Evolutionary conservation across 495 filamentous ascomycete species (phyloP).

Genomic region (Aspergillus incahuasiensis): DNA sequence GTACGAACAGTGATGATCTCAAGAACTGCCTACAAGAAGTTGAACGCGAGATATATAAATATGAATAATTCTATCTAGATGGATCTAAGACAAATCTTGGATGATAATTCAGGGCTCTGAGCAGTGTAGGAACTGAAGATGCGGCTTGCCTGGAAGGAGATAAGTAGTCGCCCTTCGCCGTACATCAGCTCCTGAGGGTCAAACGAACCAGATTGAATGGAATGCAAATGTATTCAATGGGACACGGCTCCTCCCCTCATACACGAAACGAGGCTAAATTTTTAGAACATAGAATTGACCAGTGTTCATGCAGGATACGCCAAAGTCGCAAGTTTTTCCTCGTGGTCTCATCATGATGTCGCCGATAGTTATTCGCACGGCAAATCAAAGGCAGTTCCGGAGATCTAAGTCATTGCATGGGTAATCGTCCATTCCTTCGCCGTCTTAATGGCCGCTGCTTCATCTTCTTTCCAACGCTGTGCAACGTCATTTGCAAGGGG

Average conservation of each 20-base stretch:
- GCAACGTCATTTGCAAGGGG: slow-evolving; percentile 95
- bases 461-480: slow-evolving; percentile 96
- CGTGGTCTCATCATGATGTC: slow-evolving; percentile 37
- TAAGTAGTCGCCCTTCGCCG: slow-evolving; percentile 4
- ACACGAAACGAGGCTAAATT: not conserved
- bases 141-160: slow-evolving; percentile 3
- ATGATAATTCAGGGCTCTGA: not conserved
- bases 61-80: slow-evolving; percentile 3
- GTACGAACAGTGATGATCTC: not conserved
- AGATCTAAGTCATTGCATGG: slow-evolving; percentile 59
- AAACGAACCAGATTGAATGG: slow-evolving; percentile 8
- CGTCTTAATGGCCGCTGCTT: slow-evolving; percentile 83
- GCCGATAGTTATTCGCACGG: slow-evolving; percentile 10
- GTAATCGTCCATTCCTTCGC: slow-evolving; percentile 83
- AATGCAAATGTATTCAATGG: slow-evolving; percentile 5
- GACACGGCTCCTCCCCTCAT: not conserved
- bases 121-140: not conserved
- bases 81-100: slow-evolving; percentile 9
- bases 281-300: slow-evolving; percentile 1
- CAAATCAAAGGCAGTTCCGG: not conserved
- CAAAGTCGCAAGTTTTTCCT: slow-evolving; percentile 18
- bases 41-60: not conserved
- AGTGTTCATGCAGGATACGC: slow-evolving; percentile 3
- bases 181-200: slow-evolving; percentile 5
- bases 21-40: no score